Percentiles rank a stretch among this genome's conserved stretches.
phyloP scores from a whole-genome alignment of 495 filamentous ascomycete genomes.

The Aspergillus nidulans region DNA sequence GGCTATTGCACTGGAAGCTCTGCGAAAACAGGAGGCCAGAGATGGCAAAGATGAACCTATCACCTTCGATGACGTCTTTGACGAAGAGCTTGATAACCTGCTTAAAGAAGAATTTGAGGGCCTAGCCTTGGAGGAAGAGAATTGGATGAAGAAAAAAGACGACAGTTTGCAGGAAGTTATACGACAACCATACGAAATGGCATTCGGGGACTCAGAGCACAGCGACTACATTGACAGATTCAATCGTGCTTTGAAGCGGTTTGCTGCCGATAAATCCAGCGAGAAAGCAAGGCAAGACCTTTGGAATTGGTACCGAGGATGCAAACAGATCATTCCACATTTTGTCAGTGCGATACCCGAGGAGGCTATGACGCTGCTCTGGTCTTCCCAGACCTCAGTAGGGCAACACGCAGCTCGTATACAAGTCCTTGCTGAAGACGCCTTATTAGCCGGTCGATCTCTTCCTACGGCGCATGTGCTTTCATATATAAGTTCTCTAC shows the following conservation, averaged over 20 bases:
- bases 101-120: conserved; percentile 40
- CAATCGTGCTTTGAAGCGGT: conserved; percentile 23
- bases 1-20: conserved; percentile 37
- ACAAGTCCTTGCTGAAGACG: conserved; percentile 57
- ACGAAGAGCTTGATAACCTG: conserved; percentile 43
- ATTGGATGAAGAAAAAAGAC: conserved; percentile 23
- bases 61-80: conserved; percentile 37
- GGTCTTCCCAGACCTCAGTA: conserved; percentile 40
- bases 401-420: conserved; percentile 47
- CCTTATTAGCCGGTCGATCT: conserved; percentile 47
- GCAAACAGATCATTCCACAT: conserved; percentile 34
- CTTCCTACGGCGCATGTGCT: conserved; percentile 56
- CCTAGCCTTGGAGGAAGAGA: conserved; percentile 37
- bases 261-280: conserved; percentile 23
- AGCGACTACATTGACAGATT: conserved; percentile 35
- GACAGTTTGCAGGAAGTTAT: conserved; percentile 17
- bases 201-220: conserved; percentile 18
- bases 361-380: conserved; percentile 38
- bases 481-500: conserved; percentile 60
- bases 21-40: conserved; percentile 39
- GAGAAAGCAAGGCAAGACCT: conserved; percentile 29
- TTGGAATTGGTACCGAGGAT: conserved; percentile 45
- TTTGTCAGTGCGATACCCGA: conserved; percentile 35
- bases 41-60: conserved; percentile 21
- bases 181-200: conserved; percentile 21